phyloP scores from a whole-genome alignment of 2,329 filamentous ascomycete genomes.

The Hortaea sp. region DNA sequence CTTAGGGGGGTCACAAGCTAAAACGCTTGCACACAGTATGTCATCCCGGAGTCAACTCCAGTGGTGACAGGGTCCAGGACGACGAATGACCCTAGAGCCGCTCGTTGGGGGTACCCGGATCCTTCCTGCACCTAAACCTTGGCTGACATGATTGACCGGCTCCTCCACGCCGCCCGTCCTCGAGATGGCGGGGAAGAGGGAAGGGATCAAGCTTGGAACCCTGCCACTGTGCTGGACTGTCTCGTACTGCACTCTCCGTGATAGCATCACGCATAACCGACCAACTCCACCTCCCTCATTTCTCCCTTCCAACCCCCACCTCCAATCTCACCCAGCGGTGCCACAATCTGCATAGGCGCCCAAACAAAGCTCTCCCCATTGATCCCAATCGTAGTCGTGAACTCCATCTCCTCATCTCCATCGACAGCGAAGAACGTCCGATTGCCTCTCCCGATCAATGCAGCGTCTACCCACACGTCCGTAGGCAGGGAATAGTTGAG shows the following conservation, averaged over 20 bases:
- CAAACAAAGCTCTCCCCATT: conserved; percentile 33
- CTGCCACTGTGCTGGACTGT: too few species aligned
- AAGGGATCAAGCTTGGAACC: too few species aligned
- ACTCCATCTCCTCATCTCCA: conserved; percentile 28
- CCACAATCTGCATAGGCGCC: conserved; percentile 37
- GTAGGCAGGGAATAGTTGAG: conserved; percentile 33
- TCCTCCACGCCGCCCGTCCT: too few species aligned
- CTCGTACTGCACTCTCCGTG: neutral
- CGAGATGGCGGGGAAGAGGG: too few species aligned
- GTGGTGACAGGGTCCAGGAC: too few species aligned
- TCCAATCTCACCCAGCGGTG: conserved; percentile 32
- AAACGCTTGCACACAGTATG: too few species aligned
- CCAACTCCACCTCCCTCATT: conserved; percentile 9
- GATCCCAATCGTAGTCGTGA: conserved; percentile 34
- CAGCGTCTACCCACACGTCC: conserved; percentile 27
- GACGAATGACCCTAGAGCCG: too few species aligned
- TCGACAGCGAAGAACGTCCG: conserved; percentile 25
- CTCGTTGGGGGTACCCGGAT: too few species aligned
- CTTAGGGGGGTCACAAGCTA: too few species aligned
- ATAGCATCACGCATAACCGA: conserved; percentile 8
- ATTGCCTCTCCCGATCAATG: conserved; percentile 27
- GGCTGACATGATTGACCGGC: too few species aligned
- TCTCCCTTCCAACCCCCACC: conserved; percentile 19
- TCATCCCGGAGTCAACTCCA: too few species aligned
- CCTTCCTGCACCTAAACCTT: too few species aligned